Conservation (phyloP, 371 early-diverging fungal genomes). For the Chytridiales sp. region DNA sequence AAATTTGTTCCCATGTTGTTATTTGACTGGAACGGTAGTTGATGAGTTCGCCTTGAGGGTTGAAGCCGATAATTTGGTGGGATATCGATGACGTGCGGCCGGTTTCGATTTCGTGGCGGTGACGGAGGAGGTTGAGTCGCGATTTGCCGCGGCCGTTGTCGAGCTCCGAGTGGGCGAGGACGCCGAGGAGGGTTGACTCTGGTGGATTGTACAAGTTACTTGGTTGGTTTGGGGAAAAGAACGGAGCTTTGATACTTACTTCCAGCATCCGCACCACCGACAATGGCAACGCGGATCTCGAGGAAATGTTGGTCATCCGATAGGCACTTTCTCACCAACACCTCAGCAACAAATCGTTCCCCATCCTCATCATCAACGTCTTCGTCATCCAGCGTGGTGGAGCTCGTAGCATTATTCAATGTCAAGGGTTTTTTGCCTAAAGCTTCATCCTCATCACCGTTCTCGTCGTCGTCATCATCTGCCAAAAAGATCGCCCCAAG, state of each 20-base stretch:
- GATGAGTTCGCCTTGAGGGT: constrained; percentile 40
- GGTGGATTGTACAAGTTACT: constrained; percentile 16
- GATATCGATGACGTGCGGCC: constrained; percentile 88
- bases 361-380: constrained; percentile 39
- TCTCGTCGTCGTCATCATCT: constrained; percentile 6
- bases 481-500: background rate
- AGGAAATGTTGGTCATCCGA: constrained; percentile 61
- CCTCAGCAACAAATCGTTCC: constrained; percentile 60
- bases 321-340: constrained; percentile 57
- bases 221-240: too few species aligned
- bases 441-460: background rate
- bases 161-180: constrained; percentile 72
- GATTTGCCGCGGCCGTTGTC: constrained; percentile 90
- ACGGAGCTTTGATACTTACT: constrained; percentile 22
- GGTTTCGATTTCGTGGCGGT: constrained; percentile 87
- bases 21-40: constrained; percentile 44
- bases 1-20: constrained; percentile 44
- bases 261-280: constrained; percentile 80
- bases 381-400: constrained; percentile 55
- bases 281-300: constrained; percentile 78
- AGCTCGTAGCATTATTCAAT: constrained; percentile 25
- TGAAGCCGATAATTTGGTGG: constrained; percentile 83
- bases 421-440: constrained; percentile 11
- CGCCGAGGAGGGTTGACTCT: constrained; percentile 84
- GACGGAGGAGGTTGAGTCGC: constrained; percentile 79